A percentile compares a stretch with the other conserved stretches of the same genome.
Conservation (phyloP, 129 eudicot genomes). For the Erigeron canadensis region DNA sequence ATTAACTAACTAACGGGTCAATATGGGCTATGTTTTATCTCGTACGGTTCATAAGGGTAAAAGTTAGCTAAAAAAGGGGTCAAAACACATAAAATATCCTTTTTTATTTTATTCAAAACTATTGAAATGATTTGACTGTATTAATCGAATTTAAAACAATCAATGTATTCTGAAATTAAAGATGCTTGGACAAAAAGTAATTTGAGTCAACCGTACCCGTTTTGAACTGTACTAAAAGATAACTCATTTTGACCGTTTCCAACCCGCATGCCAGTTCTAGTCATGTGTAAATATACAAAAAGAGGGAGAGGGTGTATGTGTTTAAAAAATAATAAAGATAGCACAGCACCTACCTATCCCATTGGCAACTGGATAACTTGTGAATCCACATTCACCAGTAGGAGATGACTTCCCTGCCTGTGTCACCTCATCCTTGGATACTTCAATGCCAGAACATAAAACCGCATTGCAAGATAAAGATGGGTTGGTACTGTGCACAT, state of each 20-base stretch:
- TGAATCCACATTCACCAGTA: conserved; percentile 57
- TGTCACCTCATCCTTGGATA: conserved; percentile 82
- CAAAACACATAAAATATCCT: too few relatives aligned
- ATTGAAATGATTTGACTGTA: neutral
- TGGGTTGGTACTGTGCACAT: neutral
- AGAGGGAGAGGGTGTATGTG: neutral
- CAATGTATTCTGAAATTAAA: too few relatives aligned
- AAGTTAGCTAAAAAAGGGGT: too few relatives aligned
- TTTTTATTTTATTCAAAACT: neutral
- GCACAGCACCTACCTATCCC: conserved; percentile 46
- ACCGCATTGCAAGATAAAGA: conserved; percentile 77
- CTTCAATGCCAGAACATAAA: conserved; percentile 74
- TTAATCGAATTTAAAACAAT: too few relatives aligned
- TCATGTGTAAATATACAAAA: neutral
- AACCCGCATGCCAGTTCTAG: neutral
- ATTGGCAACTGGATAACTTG: conserved; percentile 44
- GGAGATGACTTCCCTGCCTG: conserved; percentile 70
- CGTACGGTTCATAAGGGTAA: neutral
- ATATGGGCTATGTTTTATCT: neutral
- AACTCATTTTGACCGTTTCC: neutral
- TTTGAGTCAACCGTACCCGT: too few relatives aligned
- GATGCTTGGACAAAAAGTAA: too few relatives aligned
- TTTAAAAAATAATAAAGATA: neutral
- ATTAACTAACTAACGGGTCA: neutral
- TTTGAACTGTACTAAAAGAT: neutral